Evolutionary conservation across 129 eudicot species (phyloP).

Genomic region (Arctium minus): DNA sequence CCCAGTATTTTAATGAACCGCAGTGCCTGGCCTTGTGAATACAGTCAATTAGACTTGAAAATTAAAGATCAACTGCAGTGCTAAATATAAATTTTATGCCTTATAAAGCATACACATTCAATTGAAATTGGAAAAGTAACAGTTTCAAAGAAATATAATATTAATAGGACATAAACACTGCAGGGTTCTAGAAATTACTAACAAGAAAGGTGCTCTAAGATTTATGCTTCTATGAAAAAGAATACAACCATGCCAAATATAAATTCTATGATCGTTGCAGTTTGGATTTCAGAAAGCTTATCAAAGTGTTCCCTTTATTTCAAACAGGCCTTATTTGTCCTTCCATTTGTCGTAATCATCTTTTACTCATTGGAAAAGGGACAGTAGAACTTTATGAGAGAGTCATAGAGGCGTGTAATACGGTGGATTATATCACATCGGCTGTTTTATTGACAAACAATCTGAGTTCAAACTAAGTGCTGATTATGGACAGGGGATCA

Average conservation of each 20-base stretch:
- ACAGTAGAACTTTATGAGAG: not conserved
- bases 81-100: not conserved
- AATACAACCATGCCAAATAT: not conserved
- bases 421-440: not conserved
- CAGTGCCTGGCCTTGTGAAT: slow-evolving; percentile 59
- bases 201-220: not conserved
- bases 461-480: not conserved
- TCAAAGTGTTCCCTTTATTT: not conserved
- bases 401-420: not conserved
- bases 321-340: not conserved
- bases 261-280: not conserved
- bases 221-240: not conserved
- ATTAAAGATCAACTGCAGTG: not conserved
- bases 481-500: not conserved
- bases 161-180: too few species aligned
- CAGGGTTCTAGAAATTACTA: not conserved
- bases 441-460: not conserved
- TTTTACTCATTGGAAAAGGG: not conserved
- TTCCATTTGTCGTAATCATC: not conserved
- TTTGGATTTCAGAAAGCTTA: too few species aligned
- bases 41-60: slow-evolving; percentile 2
- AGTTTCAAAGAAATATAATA: not conserved
- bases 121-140: not conserved
- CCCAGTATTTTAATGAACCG: slow-evolving; percentile 69
- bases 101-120: too few species aligned